Evolutionary conservation across 805 yeast species (phyloP).

Genomic region (Sugiyamaella valdiviana): DNA sequence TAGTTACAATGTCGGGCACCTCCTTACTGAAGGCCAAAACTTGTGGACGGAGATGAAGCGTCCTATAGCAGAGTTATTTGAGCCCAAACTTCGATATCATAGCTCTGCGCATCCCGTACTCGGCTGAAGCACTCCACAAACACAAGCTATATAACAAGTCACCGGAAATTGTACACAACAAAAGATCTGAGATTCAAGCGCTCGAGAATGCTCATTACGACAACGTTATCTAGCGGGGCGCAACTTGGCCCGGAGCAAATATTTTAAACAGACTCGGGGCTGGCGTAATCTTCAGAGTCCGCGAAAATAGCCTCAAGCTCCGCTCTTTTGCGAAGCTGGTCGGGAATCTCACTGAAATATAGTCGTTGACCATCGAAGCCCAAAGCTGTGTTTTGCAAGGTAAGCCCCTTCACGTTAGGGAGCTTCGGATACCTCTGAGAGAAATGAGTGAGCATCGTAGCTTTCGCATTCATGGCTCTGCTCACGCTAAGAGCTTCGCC

Average conservation of each 20-base stretch:
- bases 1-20: too few relatives aligned
- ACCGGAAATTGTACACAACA: too few relatives aligned
- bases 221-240: too few relatives aligned
- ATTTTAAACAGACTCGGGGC: background rate
- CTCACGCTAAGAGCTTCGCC: slow-evolving; percentile 76
- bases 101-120: too few relatives aligned
- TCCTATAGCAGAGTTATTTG: too few relatives aligned
- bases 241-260: background rate
- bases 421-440: slow-evolving; percentile 77
- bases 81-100: too few relatives aligned
- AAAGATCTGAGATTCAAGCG: too few relatives aligned
- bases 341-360: slow-evolving; percentile 39
- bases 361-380: slow-evolving; percentile 66
- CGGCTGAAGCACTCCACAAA: too few relatives aligned
- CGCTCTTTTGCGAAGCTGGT: slow-evolving; percentile 23
- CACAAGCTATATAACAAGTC: too few relatives aligned
- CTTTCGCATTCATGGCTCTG: slow-evolving; percentile 61
- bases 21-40: too few relatives aligned
- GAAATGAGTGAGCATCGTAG: slow-evolving; percentile 80
- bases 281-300: slow-evolving; percentile 1
- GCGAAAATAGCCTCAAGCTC: slow-evolving; percentile 19
- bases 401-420: slow-evolving; percentile 29
- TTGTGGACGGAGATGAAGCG: too few relatives aligned
- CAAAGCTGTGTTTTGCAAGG: slow-evolving; percentile 32
- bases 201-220: too few relatives aligned